phyloP scores from a whole-genome alignment of 495 filamentous ascomycete genomes.

The Aspergillus diversus region DNA sequence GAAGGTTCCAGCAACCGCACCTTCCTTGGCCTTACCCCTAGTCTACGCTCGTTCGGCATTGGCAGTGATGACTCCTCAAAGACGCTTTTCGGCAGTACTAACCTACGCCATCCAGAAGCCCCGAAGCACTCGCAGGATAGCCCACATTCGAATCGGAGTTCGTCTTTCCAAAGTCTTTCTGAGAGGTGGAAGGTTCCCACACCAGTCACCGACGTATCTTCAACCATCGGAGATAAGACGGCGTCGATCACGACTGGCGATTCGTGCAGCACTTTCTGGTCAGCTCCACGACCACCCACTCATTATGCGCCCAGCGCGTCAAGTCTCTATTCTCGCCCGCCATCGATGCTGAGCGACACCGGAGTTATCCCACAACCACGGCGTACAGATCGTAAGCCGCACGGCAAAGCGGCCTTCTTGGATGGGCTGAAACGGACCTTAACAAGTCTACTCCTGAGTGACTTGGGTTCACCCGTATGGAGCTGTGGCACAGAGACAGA shows the following conservation, averaged over 20 bases:
- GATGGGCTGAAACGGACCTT: constrained; percentile 76
- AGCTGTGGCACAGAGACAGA: constrained; percentile 89
- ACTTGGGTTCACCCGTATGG: constrained; percentile 84
- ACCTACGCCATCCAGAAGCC: constrained; percentile 48
- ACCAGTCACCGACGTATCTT: constrained; percentile 53
- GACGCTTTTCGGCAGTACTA: constrained; percentile 29
- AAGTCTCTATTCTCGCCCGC: constrained; percentile 53
- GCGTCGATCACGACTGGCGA: constrained; percentile 69
- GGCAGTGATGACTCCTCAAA: constrained; percentile 54
- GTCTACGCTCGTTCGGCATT: constrained; percentile 53
- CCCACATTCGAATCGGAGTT: constrained; percentile 43
- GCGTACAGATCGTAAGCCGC: constrained; percentile 42
- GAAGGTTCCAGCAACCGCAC: constrained; percentile 62
- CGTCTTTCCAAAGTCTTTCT: constrained; percentile 67
- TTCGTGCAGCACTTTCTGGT: constrained; percentile 85
- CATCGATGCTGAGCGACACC: constrained; percentile 48
- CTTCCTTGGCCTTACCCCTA: constrained; percentile 50
- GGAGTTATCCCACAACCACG: constrained; percentile 33
- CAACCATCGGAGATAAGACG: constrained; percentile 56
- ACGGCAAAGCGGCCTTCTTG: constrained; percentile 69
- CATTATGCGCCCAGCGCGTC: constrained; percentile 64
- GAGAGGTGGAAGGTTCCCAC: constrained; percentile 62
- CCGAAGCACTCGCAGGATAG: constrained; percentile 40
- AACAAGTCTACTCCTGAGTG: constrained; percentile 84
- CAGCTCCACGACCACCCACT: constrained; percentile 68